These are phyloP conservation scores for Metarhizium sp. DNA, from an alignment of 2,329 filamentous ascomycete species.

Conservation along the genomic window DNA sequence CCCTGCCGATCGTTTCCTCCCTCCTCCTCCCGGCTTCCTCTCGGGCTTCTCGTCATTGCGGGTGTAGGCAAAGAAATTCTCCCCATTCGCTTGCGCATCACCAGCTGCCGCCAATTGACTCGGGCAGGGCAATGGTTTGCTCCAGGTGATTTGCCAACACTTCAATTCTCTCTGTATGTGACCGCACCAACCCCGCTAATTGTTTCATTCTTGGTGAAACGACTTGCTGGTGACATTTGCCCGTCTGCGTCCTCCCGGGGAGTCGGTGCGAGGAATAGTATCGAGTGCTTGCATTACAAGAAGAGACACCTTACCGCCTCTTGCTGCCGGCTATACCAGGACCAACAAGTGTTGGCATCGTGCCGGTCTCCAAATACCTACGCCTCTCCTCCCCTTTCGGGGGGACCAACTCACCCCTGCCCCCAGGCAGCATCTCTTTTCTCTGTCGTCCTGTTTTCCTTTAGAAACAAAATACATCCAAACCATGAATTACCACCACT, in stretches of 20 bases:
- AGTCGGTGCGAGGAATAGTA: background rate
- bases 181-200: background rate
- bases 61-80: slow-evolving; percentile 1
- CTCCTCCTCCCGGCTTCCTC: background rate
- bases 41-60: background rate
- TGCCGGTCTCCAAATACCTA: background rate
- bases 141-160: slow-evolving; percentile 22
- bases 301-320: background rate
- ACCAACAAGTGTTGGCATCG: background rate
- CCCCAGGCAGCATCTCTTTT: background rate
- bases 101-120: slow-evolving; percentile 22
- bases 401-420: background rate
- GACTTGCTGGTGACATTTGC: background rate
- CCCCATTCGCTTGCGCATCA: slow-evolving; percentile 5
- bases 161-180: slow-evolving; percentile 15
- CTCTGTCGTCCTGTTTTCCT: background rate
- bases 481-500: background rate
- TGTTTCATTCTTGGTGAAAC: background rate
- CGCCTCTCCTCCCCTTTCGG: background rate
- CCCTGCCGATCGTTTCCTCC: slow-evolving; percentile 1
- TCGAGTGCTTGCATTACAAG: background rate
- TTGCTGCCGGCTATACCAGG: background rate
- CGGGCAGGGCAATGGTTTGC: slow-evolving; percentile 27
- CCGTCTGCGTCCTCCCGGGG: background rate
- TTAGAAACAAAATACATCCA: background rate